These are phyloP conservation scores for Jaltomata sinuosa DNA, from an alignment of 257 asterid genomes.

Conservation along the genomic window DNA sequence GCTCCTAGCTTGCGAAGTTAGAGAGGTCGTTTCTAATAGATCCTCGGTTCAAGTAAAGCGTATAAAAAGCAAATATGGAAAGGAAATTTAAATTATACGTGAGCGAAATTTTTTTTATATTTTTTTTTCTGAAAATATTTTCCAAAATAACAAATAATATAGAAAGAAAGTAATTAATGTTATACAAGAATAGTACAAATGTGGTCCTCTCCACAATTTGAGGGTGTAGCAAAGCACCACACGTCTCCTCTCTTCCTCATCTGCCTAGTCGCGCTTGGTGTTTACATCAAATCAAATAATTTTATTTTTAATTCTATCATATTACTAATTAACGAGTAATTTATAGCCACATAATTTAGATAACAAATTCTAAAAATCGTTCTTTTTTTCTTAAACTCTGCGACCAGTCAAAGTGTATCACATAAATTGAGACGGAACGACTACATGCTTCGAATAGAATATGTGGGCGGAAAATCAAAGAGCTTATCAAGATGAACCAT, in stretches of 20 bases:
- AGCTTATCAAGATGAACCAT: background rate
- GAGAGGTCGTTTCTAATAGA: accelerated
- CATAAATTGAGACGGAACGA: background rate
- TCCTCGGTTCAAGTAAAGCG: accelerated
- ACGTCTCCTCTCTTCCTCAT: background rate
- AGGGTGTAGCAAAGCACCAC: background rate
- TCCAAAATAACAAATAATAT: background rate
- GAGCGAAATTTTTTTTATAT: background rate
- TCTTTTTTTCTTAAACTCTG: background rate
- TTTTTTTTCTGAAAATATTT: background rate
- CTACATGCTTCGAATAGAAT: background rate
- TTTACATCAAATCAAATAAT: background rate
- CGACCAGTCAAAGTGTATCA: accelerated
- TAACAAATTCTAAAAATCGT: accelerated
- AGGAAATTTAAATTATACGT: background rate
- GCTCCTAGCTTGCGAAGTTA: background rate
- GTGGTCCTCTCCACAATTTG: background rate
- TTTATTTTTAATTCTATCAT: background rate
- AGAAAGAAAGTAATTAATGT: background rate
- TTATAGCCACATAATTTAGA: background rate
- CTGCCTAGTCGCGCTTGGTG: accelerated
- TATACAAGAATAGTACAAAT: background rate
- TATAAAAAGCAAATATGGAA: accelerated
- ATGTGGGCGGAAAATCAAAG: background rate
- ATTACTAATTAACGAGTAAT: too few species aligned